Evolutionary conservation across 768 basidiomycete genomes (phyloP), one percentile per base, ranked within the genome.

Genomic region (Xerocomellus dryophilus): DNA sequence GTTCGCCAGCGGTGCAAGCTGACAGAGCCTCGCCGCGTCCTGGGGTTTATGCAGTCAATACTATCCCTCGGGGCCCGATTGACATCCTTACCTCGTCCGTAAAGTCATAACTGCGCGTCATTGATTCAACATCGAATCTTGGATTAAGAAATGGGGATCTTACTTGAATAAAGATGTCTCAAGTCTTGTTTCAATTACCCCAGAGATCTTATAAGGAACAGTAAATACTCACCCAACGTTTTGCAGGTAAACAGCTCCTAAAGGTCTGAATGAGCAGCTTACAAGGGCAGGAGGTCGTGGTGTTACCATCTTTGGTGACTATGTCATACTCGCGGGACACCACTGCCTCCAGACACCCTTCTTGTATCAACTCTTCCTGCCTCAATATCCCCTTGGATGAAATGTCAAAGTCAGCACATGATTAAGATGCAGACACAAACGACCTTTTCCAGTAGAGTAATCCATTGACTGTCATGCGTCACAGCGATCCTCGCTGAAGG

Each of bases 11-110:
- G 5, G 8, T 27, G 55, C 66, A 2, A 14, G 0, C 0, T 48
- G 7, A 9, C 23, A 3, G 39, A 66, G 61, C 25, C 0, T 21
- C 0, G 4, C 8, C 7, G 0, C 14, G 39, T 66, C 63, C 66
- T 66, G 47, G 12, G 17, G 18, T 25, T 4, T 7, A 44, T 20
- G 0, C 1, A 11, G 18, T 66, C 47, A 66, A 31, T 14, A 46
- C 43, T 5, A 14, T 21, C 12, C 4, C 7, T 47, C 32, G 7
- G 8, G 18, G 10, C 14, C 14, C 12, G 21, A 25, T 20, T 17
- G 12, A 34, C 5, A 10, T 8, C 8, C 51, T 4, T 55, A 66
- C 65, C 52, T 27, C 25, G 25, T 7, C 7, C 25, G 25, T 27
- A 27, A 27, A 27, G 25, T 27, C 25, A 27, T 27, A 1, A 27